Evolutionary conservation across 768 basidiomycete genomes (phyloP), one percentile per base, ranked within the genome.

Genomic region (Omphalotus guepiniiformis): DNA sequence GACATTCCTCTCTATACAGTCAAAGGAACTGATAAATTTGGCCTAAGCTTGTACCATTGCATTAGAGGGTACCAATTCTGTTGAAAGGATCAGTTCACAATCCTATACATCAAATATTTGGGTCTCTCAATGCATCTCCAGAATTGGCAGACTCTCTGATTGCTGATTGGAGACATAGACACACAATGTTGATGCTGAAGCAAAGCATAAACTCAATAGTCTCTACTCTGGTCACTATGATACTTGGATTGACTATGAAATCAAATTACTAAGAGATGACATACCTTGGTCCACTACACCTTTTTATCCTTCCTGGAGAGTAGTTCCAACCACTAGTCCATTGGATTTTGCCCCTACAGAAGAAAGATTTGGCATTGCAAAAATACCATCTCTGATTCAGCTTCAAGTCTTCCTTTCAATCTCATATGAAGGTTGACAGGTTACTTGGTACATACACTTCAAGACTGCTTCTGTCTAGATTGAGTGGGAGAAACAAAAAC

Each of bases 31-130:
- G 58, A 59, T 47, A 38, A 50, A 19, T 19, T 52, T 55, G 54
- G 58, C 7, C 47, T 56, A 39, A 21, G 30, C 18, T 9, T 51
- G 21, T 58, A 54, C 40, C 48, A 51, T 18, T 54, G 42, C 39
- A 27, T 54, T 8, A 15, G 49, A 15, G 58, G 60, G 6, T n/a
- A 60, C 59, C 42, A 61, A 55, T 21, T 55, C 56, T 35, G 48
- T 59, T 46, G 58, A 61, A 53, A n/a, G 57, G 58, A 35, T 56
- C 42, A 11, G 47, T 55, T 39, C 59, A 61, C 51, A 53, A 48
- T 41, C 50, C 52, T 40, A 43, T 61, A 35, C 32, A 38, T 15
- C 28, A 18, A 2, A 56, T 47, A 25, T 61, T 61, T 61, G 55
- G 39, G 29, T 53, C 59, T 15, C 51, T 61, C 7, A 47, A 53